Evolutionary conservation across 2,329 filamentous ascomycete species (phyloP).

Genomic region (Sporothrix phasma): DNA sequence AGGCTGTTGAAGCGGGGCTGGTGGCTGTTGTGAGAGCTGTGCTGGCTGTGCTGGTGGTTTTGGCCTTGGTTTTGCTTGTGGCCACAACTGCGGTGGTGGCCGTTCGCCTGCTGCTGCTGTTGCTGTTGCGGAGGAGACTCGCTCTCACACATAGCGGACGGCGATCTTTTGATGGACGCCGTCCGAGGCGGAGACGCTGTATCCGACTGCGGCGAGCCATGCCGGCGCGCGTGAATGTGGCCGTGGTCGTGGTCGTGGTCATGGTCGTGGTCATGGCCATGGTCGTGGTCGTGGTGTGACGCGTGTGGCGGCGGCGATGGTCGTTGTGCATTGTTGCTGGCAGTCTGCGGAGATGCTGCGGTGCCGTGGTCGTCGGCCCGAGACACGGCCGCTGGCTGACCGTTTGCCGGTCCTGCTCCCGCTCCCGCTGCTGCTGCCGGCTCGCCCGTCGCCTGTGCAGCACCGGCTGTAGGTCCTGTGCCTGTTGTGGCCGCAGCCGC

Average conservation of each 20-base stretch:
- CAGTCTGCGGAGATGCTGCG: not conserved
- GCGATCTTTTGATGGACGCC: not conserved
- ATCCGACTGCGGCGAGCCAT: slow-evolving; percentile 7
- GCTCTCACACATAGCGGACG: not conserved
- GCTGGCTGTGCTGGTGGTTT: not conserved
- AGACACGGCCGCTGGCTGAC: not conserved
- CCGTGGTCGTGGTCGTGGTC: not conserved
- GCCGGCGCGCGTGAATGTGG: not conserved
- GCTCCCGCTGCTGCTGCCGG: not conserved
- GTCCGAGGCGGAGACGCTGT: not conserved
- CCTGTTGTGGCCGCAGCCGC: not conserved
- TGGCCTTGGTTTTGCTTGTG: not conserved
- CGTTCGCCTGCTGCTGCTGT: not conserved
- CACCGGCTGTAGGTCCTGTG: not conserved
- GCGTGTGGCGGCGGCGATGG: not conserved
- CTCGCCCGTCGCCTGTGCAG: not conserved
- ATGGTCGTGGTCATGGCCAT: not conserved
- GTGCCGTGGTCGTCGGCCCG: not conserved
- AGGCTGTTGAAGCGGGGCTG: not conserved
- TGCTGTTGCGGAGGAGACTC: not conserved
- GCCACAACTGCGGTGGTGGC: not conserved
- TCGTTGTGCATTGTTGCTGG: not conserved
- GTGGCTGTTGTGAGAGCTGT: not conserved
- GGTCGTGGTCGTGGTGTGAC: not conserved
- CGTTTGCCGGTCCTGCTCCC: not conserved